Evolutionary conservation across 257 asterid species (phyloP).

Genomic region (Jacaranda copaia): DNA sequence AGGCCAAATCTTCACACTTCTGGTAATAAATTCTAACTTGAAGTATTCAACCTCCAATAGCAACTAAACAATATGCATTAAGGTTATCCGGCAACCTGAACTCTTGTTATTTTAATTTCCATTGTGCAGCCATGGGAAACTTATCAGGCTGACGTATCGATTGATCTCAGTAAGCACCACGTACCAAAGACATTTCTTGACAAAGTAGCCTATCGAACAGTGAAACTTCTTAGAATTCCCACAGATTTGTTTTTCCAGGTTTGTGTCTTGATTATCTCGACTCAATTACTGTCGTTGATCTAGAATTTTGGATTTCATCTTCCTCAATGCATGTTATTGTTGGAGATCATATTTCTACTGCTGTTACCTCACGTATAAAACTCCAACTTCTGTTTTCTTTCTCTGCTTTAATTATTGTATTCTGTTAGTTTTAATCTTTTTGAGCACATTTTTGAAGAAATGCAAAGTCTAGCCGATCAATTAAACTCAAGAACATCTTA

Average conservation of each 20-base stretch:
- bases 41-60: slow-evolving; percentile 13
- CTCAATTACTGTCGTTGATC: slow-evolving; percentile 4
- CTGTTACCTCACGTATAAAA: neutral
- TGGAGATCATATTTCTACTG: slow-evolving; percentile 4
- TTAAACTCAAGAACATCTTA: neutral
- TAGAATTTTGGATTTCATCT: neutral
- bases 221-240: slow-evolving; percentile 81
- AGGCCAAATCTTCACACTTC: neutral
- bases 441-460: neutral
- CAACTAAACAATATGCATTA: too few relatives aligned
- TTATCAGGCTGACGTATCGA: slow-evolving; percentile 65
- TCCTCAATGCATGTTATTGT: neutral
- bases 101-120: slow-evolving; percentile 10
- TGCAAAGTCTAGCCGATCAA: neutral
- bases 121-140: slow-evolving; percentile 90
- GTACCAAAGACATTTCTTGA: slow-evolving; percentile 69
- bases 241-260: slow-evolving; percentile 87
- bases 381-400: neutral
- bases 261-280: slow-evolving; percentile 11
- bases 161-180: slow-evolving; percentile 88
- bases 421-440: neutral
- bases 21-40: neutral
- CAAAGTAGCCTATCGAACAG: slow-evolving; percentile 79
- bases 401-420: neutral
- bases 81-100: neutral